Evolutionary conservation across 257 asterid species (phyloP), one percentile per base, ranked within the genome.

Genomic region (Solanum sejunctum): DNA sequence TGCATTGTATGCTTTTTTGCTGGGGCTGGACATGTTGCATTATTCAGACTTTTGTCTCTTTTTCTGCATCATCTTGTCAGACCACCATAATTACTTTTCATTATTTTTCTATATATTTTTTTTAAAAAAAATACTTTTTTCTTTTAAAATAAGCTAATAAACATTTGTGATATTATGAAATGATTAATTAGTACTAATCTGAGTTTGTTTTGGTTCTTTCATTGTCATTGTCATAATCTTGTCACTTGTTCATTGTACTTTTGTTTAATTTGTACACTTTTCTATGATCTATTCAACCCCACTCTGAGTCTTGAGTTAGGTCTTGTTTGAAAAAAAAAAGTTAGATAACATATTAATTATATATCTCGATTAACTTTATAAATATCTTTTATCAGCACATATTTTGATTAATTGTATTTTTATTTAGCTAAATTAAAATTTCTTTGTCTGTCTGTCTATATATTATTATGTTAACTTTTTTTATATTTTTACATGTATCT

Each of bases 1-100:
- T 47, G 77, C 66, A 52, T 83, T 64, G 32, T 63, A n/a, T 75
- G 67, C 73, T 56, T 28, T 52, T 73, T 26, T 23, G 63, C 23
- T 77, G 23, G 47, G 63, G 82, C 23, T 23, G 5, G 63, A 70
- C 77, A 85, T 82, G n/a, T 75, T 87, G 82, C 86, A 86, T 86
- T 83, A 79, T 86, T 86, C 84, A 64, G 10, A 64, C 86, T 9
- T 82, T 81, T 69, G 57, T 45, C 64, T 85, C 86, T 82, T 87
- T 73, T 78, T 73, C 84, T 80, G 61, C 82, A 51, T 83, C 73
- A 20, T 60, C 32, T 32, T 75, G 82, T 77, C 82, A 51, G 82
- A 23, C 10, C 60, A 77, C 63, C 47, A 51, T 77, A 51, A 77
- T 77, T 51, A 77, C 82, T 77, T 77, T 41, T 41, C 3, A 70